These are phyloP conservation scores for Cercospora zeina DNA, from an alignment of 2,329 filamentous ascomycete genomes.

Conservation along the genomic window DNA sequence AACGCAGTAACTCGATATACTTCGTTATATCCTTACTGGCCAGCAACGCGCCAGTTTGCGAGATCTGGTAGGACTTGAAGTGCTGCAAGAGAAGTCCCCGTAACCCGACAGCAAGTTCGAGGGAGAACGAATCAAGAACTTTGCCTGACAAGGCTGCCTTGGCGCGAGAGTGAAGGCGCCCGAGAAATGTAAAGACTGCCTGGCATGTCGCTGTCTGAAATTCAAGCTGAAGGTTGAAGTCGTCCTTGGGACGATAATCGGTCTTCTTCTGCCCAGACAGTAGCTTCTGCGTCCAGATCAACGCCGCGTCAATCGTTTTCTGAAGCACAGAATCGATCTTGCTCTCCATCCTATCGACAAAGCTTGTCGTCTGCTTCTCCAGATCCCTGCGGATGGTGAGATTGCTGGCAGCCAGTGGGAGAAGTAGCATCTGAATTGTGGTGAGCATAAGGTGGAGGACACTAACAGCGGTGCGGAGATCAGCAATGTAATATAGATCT, in stretches of 20 bases:
- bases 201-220: slow-evolving; percentile 85
- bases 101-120: slow-evolving; percentile 78
- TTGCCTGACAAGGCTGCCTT: slow-evolving; percentile 73
- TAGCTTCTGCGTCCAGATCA: slow-evolving; percentile 73
- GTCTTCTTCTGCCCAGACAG: slow-evolving; percentile 79
- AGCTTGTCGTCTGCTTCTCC: slow-evolving; percentile 74
- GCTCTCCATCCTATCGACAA: slow-evolving; percentile 76
- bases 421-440: slow-evolving; percentile 84
- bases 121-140: slow-evolving; percentile 78
- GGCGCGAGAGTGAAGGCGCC: slow-evolving; percentile 62
- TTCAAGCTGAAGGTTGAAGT: slow-evolving; percentile 67
- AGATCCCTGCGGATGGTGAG: slow-evolving; percentile 87
- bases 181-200: slow-evolving; percentile 75
- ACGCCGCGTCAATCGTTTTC: slow-evolving; percentile 68
- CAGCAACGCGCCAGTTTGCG: slow-evolving; percentile 89
- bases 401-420: slow-evolving; percentile 84
- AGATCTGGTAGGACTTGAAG: slow-evolving; percentile 91
- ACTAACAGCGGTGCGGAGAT: slow-evolving; percentile 76
- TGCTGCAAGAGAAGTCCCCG: slow-evolving; percentile 82
- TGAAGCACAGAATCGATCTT: slow-evolving; percentile 74
- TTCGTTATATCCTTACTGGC: slow-evolving; percentile 94
- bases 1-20: slow-evolving; percentile 81
- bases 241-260: slow-evolving; percentile 86
- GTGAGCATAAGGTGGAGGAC: slow-evolving; percentile 92
- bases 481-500: slow-evolving; percentile 78